Percentiles rank a stretch among this genome's conserved stretches.
Conservation (phyloP, 2,329 filamentous ascomycete genomes). For the Penicillium occitanis region DNA sequence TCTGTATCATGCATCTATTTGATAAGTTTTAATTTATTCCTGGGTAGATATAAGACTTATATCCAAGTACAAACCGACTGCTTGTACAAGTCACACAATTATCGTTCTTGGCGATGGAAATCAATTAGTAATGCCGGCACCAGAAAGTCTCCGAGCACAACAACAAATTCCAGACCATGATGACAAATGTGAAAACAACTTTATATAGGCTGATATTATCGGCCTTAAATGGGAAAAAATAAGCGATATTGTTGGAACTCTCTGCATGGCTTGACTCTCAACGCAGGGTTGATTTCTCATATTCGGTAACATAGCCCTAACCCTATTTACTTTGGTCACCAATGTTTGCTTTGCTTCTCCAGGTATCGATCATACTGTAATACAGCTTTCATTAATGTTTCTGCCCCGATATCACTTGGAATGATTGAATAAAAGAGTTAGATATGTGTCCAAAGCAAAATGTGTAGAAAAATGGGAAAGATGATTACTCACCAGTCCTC, state of each 20-base stretch:
- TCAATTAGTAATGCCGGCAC: neutral
- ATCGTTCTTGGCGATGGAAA: neutral
- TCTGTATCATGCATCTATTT: neutral
- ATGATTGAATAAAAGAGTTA: neutral
- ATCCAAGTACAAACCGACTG: neutral
- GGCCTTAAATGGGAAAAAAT: neutral
- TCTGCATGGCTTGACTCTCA: too few species aligned
- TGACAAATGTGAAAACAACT: neutral
- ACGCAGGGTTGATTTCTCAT: too few species aligned
- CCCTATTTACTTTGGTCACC: too few species aligned
- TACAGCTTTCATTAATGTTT: neutral
- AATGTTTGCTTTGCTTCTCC: neutral
- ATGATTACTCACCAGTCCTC: conserved; percentile 51
- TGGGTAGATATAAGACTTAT: neutral
- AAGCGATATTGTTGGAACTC: neutral
- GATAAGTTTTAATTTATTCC: neutral
- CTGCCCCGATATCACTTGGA: neutral
- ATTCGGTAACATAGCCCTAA: too few species aligned
- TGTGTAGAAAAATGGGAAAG: neutral
- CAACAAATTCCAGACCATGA: neutral
- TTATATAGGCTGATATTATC: neutral
- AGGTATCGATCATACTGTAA: neutral
- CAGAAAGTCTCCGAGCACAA: conserved; percentile 3
- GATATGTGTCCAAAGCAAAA: neutral
- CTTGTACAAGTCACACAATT: neutral